Base-by-base conservation (phyloP, 169 alveolate genomes). In the Plasmodium vinckei region DNA sequence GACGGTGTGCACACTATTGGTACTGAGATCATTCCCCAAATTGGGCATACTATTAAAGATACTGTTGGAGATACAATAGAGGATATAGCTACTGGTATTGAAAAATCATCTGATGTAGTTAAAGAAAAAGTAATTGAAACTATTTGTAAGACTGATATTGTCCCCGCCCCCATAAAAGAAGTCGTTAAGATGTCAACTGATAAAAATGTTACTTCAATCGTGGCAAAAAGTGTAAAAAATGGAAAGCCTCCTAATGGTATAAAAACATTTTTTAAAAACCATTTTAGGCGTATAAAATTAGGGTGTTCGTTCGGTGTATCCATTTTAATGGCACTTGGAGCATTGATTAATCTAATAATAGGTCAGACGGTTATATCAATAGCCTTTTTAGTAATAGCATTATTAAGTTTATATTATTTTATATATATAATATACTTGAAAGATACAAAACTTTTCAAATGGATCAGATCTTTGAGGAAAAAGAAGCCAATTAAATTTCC, bases 1-100 rank as follows among this genome's bases (percentile, higher is more conserved):
- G 60, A 53, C 15, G 7, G 53, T 23, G 53, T 71, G 23, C 17
- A 15, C 49, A 71, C 21, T 42, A 15, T 71, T 51, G 84, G 53
- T 12, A 5, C 23, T 71, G 84, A 71, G 7, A 27, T 71, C 56
- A 71, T 71, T 23, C 84, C 84, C n/a, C 21, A 71, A 71, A 71
- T 71, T 49, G 84, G 84, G 21, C 49, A 47, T 7, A 71, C 69
- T 13, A 71, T 71, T 25, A 51, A 71, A 21, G 84, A 53, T 9
- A 49, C 68, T 44, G 51, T 71, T 23, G 15, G 15, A 19, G 84
- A 71, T 53, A 71, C 10, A 71, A 23, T 71, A 71, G 84, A 15
- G 53, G 84, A 23, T 5, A 71, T 71, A 23, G 7, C 84, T 9
- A 49, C 27, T 71, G 84, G 67, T 23, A 71, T 46, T 71, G 67